Percentiles rank a stretch among this genome's conserved stretches.
phyloP scores from a whole-genome alignment of 1,284 basidiomycete species.

The Irpex sp. region DNA sequence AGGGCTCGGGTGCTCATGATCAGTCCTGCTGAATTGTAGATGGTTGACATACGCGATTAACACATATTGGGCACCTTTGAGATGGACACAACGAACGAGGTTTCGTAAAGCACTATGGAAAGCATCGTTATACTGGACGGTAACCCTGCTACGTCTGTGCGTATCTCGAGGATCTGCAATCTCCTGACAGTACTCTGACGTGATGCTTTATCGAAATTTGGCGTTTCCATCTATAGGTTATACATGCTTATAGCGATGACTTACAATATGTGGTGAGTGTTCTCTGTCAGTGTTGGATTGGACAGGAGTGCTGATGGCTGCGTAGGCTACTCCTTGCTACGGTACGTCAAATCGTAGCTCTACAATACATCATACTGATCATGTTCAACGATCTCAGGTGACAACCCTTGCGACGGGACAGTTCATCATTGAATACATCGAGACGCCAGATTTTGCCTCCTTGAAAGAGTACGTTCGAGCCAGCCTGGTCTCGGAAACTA shows the following conservation, averaged over 20 bases:
- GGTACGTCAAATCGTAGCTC: conserved; percentile 38
- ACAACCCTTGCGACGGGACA: conserved; percentile 50
- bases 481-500: no score
- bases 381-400: conserved; percentile 29
- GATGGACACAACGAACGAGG: conserved; percentile 33
- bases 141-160: conserved; percentile 55
- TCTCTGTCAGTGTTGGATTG: background rate
- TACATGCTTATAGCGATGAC: conserved; percentile 76
- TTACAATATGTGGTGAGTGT: conserved; percentile 56
- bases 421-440: conserved; percentile 46
- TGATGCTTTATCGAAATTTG: background rate
- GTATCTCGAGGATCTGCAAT: conserved; percentile 18
- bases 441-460: conserved; percentile 15
- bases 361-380: no score
- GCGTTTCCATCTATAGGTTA: conserved; percentile 30
- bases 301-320: background rate
- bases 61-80: conserved; percentile 39
- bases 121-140: conserved; percentile 47
- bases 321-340: conserved; percentile 48
- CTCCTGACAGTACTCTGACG: conserved; percentile 4
- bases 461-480: conserved; percentile 18
- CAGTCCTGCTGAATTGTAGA: no score
- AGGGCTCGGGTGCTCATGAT: no score
- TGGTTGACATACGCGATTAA: conserved; percentile 45
- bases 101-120: conserved; percentile 46